Conservation (phyloP, 208 protist genomes). For the Leishmania mexicana region DNA sequence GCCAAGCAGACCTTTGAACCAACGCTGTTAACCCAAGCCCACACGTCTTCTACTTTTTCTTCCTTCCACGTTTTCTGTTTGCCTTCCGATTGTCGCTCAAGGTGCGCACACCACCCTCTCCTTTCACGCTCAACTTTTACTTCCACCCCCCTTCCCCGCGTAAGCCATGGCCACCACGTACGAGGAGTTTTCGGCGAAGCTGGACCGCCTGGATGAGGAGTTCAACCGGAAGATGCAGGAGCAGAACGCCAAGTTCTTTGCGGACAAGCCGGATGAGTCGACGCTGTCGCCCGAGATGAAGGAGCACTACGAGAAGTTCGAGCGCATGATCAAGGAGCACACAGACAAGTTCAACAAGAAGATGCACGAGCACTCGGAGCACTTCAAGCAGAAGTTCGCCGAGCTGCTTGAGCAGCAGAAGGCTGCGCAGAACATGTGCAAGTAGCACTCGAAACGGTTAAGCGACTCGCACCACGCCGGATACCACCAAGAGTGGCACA, state of each 20-base stretch:
- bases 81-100: constrained; percentile 3
- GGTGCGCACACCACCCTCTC: not conserved
- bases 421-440: constrained; percentile 62
- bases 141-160: not conserved
- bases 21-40: not conserved
- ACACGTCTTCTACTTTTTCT: not conserved
- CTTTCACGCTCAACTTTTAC: not conserved
- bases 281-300: constrained; percentile 92
- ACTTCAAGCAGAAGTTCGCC: constrained; percentile 92
- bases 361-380: constrained; percentile 91
- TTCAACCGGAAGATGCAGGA: constrained; percentile 93
- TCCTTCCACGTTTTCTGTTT: constrained; percentile 12
- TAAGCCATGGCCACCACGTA: constrained; percentile 84
- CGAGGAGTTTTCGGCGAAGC: constrained; percentile 89
- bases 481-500: not conserved
- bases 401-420: constrained; percentile 94
- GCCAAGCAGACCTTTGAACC: not conserved
- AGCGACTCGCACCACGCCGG: not conserved
- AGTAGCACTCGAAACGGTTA: not conserved
- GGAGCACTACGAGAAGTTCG: constrained; percentile 93
- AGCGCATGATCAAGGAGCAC: constrained; percentile 94
- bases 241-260: constrained; percentile 93
- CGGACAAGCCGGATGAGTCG: constrained; percentile 89
- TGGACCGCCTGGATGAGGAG: constrained; percentile 91
- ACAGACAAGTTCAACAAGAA: constrained; percentile 94